These are phyloP conservation scores for Botrytis hyacinthi DNA, from an alignment of 2,329 filamentous ascomycete genomes.

Conservation along the genomic window DNA sequence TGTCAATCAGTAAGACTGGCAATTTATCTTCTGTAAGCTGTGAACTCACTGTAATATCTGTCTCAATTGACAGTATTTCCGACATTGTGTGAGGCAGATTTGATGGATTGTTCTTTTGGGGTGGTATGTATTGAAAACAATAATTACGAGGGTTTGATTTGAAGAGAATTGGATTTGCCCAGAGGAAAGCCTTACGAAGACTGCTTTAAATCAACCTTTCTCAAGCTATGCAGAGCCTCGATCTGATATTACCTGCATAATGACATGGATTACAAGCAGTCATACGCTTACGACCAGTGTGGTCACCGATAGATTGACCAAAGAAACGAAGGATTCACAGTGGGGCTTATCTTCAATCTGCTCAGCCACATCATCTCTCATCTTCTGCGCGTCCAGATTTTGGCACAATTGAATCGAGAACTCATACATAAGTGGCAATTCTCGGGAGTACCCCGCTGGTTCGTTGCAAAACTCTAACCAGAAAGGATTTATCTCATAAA, in stretches of 20 bases:
- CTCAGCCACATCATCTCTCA: neutral
- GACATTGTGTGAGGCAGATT: neutral
- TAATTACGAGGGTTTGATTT: neutral
- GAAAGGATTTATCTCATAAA: neutral
- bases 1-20: neutral
- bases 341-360: neutral
- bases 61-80: neutral
- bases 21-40: neutral
- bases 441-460: neutral
- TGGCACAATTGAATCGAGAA: neutral
- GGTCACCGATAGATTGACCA: neutral
- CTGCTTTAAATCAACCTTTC: slow-evolving; percentile 6
- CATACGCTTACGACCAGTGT: neutral
- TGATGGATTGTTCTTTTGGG: neutral
- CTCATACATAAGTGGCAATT: neutral
- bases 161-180: neutral
- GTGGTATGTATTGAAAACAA: neutral
- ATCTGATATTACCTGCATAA: neutral
- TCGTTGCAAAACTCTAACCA: neutral
- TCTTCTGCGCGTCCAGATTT: too few species aligned
- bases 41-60: slow-evolving; percentile 2
- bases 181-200: neutral
- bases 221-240: neutral
- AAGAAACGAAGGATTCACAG: neutral
- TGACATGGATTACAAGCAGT: neutral